Percentiles rank a stretch among this genome's conserved stretches.
Conservation (phyloP, 345 rosid species). For the Tarenaya hassleriana region DNA sequence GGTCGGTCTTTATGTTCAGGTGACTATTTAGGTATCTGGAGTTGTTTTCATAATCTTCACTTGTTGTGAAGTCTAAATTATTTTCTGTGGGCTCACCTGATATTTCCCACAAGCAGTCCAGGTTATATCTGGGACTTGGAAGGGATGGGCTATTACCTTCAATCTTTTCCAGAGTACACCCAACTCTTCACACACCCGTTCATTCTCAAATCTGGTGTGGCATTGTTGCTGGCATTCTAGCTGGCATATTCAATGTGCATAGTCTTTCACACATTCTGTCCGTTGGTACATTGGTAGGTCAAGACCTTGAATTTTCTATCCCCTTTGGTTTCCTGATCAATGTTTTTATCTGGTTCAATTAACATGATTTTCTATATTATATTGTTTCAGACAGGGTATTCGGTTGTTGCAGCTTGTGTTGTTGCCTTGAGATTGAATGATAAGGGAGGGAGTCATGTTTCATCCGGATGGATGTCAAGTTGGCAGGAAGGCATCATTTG, state of each 20-base stretch:
- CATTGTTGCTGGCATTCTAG: conserved; percentile 63
- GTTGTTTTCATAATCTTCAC: conserved; percentile 12
- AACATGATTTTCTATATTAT: not conserved
- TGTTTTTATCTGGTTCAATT: conserved; percentile 8
- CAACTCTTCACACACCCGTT: conserved; percentile 69
- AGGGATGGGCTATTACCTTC: conserved; percentile 93
- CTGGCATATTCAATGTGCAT: conserved; percentile 74
- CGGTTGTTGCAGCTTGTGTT: conserved; percentile 93
- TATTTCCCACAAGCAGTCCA: conserved; percentile 57
- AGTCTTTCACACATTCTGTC: conserved; percentile 91
- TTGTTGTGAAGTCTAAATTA: conserved; percentile 17
- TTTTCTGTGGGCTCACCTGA: conserved; percentile 4
- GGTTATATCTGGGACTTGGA: conserved; percentile 87
- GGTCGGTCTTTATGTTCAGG: conserved; percentile 99
- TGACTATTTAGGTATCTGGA: conserved; percentile 24
- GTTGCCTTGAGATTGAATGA: conserved; percentile 77
- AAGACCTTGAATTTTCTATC: not conserved
- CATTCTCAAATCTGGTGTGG: conserved; percentile 98
- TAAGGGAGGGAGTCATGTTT: conserved; percentile 38
- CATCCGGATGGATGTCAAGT: conserved; percentile 48
- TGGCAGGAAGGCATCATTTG: conserved; percentile 74
- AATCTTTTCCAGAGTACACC: conserved; percentile 80
- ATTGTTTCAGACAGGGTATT: conserved; percentile 82
- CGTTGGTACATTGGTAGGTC: conserved; percentile 84
- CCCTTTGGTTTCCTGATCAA: conserved; percentile 14